Evolutionary conservation across 2,329 filamentous ascomycete species (phyloP).

Genomic region (Calonectria naviculata): DNA sequence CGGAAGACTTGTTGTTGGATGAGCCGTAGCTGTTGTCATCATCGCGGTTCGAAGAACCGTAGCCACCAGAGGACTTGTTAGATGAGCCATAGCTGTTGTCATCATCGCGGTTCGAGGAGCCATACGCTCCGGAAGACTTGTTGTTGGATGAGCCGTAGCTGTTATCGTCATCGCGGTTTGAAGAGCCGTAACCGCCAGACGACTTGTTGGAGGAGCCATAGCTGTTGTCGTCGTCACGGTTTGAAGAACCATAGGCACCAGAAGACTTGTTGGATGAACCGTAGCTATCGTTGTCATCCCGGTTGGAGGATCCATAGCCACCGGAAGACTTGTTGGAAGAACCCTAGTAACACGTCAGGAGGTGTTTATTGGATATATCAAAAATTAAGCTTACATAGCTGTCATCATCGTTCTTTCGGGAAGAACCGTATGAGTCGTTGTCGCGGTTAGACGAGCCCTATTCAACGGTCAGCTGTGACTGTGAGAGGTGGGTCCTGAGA

Average conservation of each 20-base stretch:
- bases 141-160: neutral
- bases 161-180: neutral
- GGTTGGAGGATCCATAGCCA: constrained; percentile 27
- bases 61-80: constrained; percentile 6
- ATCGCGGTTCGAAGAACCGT: constrained; percentile 31
- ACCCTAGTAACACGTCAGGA: neutral
- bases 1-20: neutral
- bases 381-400: too few relatives aligned
- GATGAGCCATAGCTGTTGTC: constrained; percentile 30
- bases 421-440: constrained; percentile 5
- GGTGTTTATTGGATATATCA: neutral
- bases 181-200: constrained; percentile 5
- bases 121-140: too few relatives aligned
- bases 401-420: neutral
- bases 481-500: too few relatives aligned
- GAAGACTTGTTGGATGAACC: neutral
- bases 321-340: neutral
- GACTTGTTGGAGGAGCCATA: neutral
- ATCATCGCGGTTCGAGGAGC: neutral
- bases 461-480: neutral
- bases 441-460: neutral
- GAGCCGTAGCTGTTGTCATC: constrained; percentile 22
- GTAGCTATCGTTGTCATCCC: neutral
- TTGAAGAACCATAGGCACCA: neutral
- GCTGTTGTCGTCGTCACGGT: neutral